Conservation (phyloP, 495 filamentous ascomycete genomes). For the Penicillium odoratum region DNA sequence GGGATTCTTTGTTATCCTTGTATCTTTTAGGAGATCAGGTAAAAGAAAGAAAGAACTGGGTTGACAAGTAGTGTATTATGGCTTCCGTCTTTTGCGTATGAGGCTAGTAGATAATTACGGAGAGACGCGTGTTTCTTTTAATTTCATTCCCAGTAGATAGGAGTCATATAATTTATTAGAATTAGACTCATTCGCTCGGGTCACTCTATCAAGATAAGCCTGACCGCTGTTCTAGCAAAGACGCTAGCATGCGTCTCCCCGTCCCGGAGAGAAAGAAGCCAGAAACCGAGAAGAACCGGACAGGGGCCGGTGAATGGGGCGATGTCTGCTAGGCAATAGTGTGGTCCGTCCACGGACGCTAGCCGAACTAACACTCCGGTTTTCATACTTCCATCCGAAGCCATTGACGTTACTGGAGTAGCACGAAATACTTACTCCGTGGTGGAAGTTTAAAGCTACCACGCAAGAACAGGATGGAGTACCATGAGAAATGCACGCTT, state of each 20-base stretch:
- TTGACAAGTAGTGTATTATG: neutral
- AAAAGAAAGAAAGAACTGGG: neutral
- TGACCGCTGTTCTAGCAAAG: conserved; percentile 4
- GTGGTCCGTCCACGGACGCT: neutral
- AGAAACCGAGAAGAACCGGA: conserved; percentile 9
- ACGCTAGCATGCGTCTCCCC: conserved; percentile 3
- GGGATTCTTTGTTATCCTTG: neutral
- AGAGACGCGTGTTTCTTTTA: neutral
- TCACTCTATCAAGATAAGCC: neutral
- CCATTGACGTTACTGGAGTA: neutral
- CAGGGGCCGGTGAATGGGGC: conserved; percentile 4
- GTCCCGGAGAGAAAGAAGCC: neutral
- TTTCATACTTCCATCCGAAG: neutral
- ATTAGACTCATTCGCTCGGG: neutral
- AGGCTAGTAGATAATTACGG: neutral
- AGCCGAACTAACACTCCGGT: neutral
- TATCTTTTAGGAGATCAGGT: neutral
- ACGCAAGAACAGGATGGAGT: neutral
- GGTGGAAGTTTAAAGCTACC: neutral
- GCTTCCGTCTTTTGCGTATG: neutral
- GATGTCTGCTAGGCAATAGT: neutral
- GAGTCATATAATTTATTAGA: neutral
- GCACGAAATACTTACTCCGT: conserved; percentile 1
- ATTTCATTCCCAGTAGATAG: too few species aligned
- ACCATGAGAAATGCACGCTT: neutral